Conservation (phyloP, 2,329 filamentous ascomycete genomes). For the Nigrograna mackinnonii region DNA sequence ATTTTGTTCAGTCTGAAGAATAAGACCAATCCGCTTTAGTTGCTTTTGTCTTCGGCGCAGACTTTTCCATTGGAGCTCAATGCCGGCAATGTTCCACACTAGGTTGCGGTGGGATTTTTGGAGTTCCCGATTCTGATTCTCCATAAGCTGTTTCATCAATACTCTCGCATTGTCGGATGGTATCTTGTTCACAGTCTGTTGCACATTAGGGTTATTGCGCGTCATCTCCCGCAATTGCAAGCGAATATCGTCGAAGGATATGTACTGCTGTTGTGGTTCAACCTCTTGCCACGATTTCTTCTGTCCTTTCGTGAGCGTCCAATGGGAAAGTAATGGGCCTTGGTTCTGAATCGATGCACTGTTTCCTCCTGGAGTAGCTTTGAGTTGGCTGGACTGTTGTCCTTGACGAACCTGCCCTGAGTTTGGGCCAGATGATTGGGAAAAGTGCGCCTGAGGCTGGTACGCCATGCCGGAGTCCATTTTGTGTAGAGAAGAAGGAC, state of each 20-base stretch:
- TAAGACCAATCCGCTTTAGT: slow-evolving; percentile 27
- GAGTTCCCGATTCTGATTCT: slow-evolving; percentile 28
- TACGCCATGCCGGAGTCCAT: too few species aligned
- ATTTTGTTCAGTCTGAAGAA: slow-evolving; percentile 29
- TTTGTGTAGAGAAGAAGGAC: too few species aligned
- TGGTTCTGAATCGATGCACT: slow-evolving; percentile 7
- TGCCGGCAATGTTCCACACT: slow-evolving; percentile 30
- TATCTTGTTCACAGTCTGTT: slow-evolving; percentile 24
- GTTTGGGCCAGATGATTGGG: too few species aligned
- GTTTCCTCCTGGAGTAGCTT: too few species aligned
- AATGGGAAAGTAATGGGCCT: slow-evolving; percentile 26
- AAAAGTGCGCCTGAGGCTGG: too few species aligned
- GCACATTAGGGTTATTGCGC: slow-evolving; percentile 17
- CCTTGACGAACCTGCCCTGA: too few species aligned
- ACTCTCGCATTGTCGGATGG: slow-evolving; percentile 26
- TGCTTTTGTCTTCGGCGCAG: slow-evolving; percentile 15
- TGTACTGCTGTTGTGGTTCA: slow-evolving; percentile 21
- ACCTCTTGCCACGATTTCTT: slow-evolving; percentile 29
- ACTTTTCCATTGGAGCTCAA: slow-evolving; percentile 25
- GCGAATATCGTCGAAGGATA: slow-evolving; percentile 24
- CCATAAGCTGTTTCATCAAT: slow-evolving; percentile 28
- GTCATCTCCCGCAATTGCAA: slow-evolving; percentile 25
- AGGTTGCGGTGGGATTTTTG: slow-evolving; percentile 21
- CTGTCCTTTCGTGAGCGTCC: slow-evolving; percentile 26
- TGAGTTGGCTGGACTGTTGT: too few species aligned